Evolutionary conservation across 163 green algal genomes (phyloP).

Genomic region (Coccomyxa subellipsoidea): DNA sequence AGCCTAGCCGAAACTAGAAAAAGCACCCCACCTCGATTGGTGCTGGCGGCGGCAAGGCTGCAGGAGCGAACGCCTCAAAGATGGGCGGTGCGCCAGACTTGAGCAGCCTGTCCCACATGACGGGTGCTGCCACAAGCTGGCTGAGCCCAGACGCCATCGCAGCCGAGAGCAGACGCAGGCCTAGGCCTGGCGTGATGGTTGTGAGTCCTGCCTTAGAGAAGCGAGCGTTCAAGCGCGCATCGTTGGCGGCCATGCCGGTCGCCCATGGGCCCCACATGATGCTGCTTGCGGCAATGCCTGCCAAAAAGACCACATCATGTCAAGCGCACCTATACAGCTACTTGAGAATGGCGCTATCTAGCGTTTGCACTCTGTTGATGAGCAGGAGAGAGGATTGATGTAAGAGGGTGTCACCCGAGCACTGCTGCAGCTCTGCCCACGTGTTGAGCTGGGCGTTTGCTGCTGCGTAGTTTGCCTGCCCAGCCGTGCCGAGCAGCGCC

Average conservation of each 20-base stretch:
- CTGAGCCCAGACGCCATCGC: not conserved
- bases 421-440: constrained; percentile 9
- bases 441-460: constrained; percentile 47
- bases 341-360: too few species aligned
- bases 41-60: too few species aligned
- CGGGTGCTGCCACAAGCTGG: not conserved
- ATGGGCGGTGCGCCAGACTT: constrained; percentile 3
- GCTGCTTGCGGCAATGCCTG: constrained; percentile 18
- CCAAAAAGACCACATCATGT: not conserved
- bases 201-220: constrained; percentile 17
- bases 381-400: not conserved
- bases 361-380: not conserved
- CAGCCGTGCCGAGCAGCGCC: constrained; percentile 39
- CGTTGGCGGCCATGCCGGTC: constrained; percentile 49
- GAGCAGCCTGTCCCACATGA: constrained; percentile 33
- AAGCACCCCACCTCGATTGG: not conserved
- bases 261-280: constrained; percentile 65
- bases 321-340: too few species aligned
- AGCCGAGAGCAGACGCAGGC: constrained; percentile 6
- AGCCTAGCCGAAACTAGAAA: not conserved
- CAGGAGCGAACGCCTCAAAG: not conserved
- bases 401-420: not conserved
- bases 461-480: constrained; percentile 50
- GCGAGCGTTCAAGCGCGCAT: constrained; percentile 15
- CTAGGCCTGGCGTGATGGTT: constrained; percentile 2